Evolutionary conservation across 352 stramenopile species (phyloP), one percentile per base, ranked within the genome.

Genomic region (Phytophthora palmivora): DNA sequence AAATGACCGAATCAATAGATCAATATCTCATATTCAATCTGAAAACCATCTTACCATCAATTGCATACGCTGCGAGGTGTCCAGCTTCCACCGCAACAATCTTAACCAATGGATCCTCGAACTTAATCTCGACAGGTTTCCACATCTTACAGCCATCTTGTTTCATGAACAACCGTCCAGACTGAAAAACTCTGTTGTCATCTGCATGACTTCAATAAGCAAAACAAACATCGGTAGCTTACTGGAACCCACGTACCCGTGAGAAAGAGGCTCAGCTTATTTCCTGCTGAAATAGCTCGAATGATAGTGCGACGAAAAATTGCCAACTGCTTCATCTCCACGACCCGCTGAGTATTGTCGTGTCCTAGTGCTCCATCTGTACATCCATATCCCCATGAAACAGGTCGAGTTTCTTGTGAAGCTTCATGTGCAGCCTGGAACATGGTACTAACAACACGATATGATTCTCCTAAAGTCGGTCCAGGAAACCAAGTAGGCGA

Each of bases 191-290:
- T 2, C 55, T 33, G 5, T 73, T 76, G 5, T 64, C 47, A 33
- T 79, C 73, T 73, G 51, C 28, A 44, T 4, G 6, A 32, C 10
- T 11, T 34, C 7, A 34, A 12, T 34, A 18, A 32, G 15, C 14
- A 33, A 36, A 43, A 14, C 42, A 67, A 41, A 7, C 33, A 58
- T 34, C 10, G 53, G 21, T 37, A n/a, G 11, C 15, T 12, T n/a
- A 45, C 1, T 11, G 7, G 44, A 34, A 11, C 39, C 26, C 1
- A 44, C 54, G 14, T 44, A 84, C 75, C 60, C 21, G 71, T 84
- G 19, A 89, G 78, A 52, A 91, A 89, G 22, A 91, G 49, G 58
- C 82, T 91, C 15, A 88, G 43, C 3, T 76, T 72, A 43, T 87
- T 67, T 21, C 82, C 82, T 6, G 82, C 78, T 0, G 82, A 83